These are phyloP conservation scores for Senna tora DNA, from an alignment of 306 rosid species.

Conservation along the genomic window DNA sequence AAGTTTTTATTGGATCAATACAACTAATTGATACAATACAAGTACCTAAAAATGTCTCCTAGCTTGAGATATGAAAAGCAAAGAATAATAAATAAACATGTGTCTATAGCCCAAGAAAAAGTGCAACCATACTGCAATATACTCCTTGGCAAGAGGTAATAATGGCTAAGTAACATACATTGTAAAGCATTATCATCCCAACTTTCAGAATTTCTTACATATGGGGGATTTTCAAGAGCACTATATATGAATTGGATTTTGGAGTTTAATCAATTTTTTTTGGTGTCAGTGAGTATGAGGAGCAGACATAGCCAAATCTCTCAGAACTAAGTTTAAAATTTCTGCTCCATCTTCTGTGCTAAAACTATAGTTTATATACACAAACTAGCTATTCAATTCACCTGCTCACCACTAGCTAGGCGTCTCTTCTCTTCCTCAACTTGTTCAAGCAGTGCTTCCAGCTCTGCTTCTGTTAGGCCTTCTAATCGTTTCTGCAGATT, in stretches of 20 bases:
- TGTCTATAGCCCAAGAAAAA: neutral
- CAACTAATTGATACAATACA: too few species aligned
- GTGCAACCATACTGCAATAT: neutral
- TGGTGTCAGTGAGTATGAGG: constrained; percentile 16
- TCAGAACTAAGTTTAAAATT: constrained; percentile 18
- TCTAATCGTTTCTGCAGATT: constrained; percentile 92
- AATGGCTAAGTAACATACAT: neutral
- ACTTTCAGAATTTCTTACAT: constrained; percentile 3
- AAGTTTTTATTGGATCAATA: too few species aligned
- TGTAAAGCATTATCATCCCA: neutral
- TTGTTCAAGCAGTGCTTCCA: constrained; percentile 82
- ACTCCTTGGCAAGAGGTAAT: too few species aligned
- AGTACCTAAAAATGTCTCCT: too few species aligned
- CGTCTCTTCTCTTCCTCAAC: constrained; percentile 94
- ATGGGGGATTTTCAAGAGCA: neutral
- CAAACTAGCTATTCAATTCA: constrained; percentile 47
- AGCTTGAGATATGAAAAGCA: too few species aligned
- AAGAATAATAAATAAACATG: too few species aligned
- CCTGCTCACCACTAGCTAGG: constrained; percentile 50
- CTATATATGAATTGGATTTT: neutral
- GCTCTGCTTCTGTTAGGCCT: constrained; percentile 93
- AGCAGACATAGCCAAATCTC: constrained; percentile 24
- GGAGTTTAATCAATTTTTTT: constrained; percentile 16
- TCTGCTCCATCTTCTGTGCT: constrained; percentile 20
- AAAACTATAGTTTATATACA: constrained; percentile 28